Evolutionary conservation across 768 basidiomycete genomes (phyloP).

Genomic region (Coprinopsis marcescibilis): DNA sequence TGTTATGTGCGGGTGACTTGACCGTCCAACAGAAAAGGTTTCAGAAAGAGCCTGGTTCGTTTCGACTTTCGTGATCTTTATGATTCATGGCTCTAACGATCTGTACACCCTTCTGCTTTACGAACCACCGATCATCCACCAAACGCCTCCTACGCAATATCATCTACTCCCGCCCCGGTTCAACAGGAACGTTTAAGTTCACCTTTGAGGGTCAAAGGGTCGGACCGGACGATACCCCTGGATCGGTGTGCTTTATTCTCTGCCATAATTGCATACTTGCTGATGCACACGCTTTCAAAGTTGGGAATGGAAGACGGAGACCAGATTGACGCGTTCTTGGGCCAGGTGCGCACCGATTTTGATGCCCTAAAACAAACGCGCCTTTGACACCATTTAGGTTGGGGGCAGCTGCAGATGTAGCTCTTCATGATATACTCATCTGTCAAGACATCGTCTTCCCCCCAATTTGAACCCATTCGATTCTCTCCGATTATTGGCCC

Average conservation of each 20-base stretch:
- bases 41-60: slow-evolving; percentile 47
- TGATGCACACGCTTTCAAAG: slow-evolving; percentile 23
- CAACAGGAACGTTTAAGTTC: slow-evolving; percentile 59
- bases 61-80: not conserved
- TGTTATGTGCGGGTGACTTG: not conserved
- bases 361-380: too few relatives aligned
- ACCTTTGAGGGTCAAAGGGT: slow-evolving; percentile 50
- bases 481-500: too few relatives aligned
- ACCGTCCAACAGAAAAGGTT: slow-evolving; percentile 45
- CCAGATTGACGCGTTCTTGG: slow-evolving; percentile 52
- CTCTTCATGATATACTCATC: too few relatives aligned
- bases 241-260: slow-evolving; percentile 31
- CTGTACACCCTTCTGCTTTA: not conserved
- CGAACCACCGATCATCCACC: slow-evolving; percentile 1
- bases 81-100: too few relatives aligned
- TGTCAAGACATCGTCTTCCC: too few relatives aligned
- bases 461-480: too few relatives aligned
- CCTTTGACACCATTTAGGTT: too few relatives aligned
- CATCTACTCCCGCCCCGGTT: not conserved
- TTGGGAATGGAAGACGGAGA: slow-evolving; percentile 58
- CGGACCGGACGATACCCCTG: slow-evolving; percentile 44
- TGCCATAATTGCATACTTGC: not conserved
- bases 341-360: slow-evolving; percentile 56
- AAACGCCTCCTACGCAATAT: not conserved
- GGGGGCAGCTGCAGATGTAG: too few relatives aligned